Evolutionary conservation across 768 basidiomycete species (phyloP).

Genomic region (Boletus huronensis): DNA sequence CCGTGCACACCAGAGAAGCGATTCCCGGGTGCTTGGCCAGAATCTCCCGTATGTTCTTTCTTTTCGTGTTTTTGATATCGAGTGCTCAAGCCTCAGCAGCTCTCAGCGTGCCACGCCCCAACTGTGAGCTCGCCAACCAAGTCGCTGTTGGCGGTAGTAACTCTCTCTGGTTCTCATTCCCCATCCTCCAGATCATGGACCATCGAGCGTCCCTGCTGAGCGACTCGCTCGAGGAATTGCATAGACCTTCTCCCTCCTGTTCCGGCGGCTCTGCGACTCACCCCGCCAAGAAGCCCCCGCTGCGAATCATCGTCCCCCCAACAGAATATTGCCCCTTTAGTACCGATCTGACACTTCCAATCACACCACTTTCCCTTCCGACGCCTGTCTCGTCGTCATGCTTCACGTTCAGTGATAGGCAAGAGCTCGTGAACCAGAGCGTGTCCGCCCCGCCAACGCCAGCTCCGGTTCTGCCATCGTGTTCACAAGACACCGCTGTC

Average conservation of each 20-base stretch:
- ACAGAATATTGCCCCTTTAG: constrained; percentile 35
- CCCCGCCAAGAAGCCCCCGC: constrained; percentile 16
- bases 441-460: constrained; percentile 9
- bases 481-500: constrained; percentile 5
- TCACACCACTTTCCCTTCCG: constrained; percentile 25
- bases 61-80: background rate
- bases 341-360: constrained; percentile 30
- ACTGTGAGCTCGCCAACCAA: constrained; percentile 4
- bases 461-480: constrained; percentile 2
- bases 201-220: background rate
- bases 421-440: constrained; percentile 9
- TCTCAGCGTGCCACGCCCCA: background rate
- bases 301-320: constrained; percentile 33
- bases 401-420: constrained; percentile 20
- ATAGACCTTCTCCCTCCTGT: background rate
- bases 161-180: background rate
- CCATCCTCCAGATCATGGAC: constrained; percentile 18
- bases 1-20: constrained; percentile 16
- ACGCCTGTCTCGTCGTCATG: constrained; percentile 27
- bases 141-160: background rate
- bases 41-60: constrained; percentile 16
- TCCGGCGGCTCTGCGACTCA: constrained; percentile 9
- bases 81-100: background rate
- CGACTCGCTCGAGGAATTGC: constrained; percentile 16
- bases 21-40: constrained; percentile 27